A percentile compares a stretch with the other conserved stretches of the same genome.
Evolutionary conservation across 306 rosid species (phyloP).

Genomic region (Cucumis sativus): DNA sequence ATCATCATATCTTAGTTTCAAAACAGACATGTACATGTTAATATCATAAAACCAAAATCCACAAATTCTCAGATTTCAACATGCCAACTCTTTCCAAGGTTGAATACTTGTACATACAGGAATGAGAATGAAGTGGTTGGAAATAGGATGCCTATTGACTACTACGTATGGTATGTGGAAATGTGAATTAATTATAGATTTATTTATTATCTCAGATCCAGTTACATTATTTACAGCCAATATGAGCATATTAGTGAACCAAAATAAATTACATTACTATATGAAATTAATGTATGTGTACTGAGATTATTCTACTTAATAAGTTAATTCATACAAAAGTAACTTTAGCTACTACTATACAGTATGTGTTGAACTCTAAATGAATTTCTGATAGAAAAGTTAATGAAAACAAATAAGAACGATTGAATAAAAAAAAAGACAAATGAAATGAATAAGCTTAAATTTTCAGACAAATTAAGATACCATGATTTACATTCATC

Average conservation of each 20-base stretch:
- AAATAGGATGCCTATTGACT: not conserved
- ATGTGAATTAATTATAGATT: not conserved
- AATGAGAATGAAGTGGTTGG: not conserved
- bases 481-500: slow-evolving; percentile 81
- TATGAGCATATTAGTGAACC: too few species aligned
- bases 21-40: not conserved
- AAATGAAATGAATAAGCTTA: not conserved
- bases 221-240: not conserved
- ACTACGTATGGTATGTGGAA: not conserved
- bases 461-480: slow-evolving; percentile 3
- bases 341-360: not conserved
- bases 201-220: not conserved
- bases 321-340: not conserved
- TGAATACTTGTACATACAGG: not conserved
- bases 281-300: not conserved
- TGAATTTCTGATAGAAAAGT: not conserved
- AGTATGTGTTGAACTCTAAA: not conserved
- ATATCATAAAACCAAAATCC: not conserved
- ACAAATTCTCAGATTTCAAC: not conserved
- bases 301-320: not conserved
- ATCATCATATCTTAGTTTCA: not conserved
- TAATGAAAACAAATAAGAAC: not conserved
- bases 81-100: not conserved
- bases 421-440: not conserved
- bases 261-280: too few species aligned